Evolutionary conservation across 352 stramenopile species (phyloP), one percentile per base, ranked within the genome.

Genomic region (Phytopythium aichiense): DNA sequence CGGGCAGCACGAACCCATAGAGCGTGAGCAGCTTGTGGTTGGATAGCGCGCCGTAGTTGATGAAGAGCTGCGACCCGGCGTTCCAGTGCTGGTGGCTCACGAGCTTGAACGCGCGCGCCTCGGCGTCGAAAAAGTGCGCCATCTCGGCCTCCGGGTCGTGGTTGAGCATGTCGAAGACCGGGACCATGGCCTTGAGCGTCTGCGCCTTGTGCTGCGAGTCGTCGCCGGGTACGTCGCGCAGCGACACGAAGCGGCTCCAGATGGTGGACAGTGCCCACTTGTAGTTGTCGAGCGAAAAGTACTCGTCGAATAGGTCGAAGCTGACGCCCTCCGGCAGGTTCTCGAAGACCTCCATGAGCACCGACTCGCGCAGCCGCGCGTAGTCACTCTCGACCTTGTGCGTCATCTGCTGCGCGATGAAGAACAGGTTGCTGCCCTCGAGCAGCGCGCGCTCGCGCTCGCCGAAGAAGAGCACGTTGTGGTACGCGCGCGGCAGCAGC

Each of bases 151-250:
- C 70, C 12, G 83, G 81, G 63, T 91, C 76, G 65, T 94, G 83
- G 67, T 94, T 94, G 54, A 94, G 70, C 83, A 94, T 92, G 67
- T 94, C 85, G 46, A 94, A 94, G 28, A 94, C 85, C 0, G 85
- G 85, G 12, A 89, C 78, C 85, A 94, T 94, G 5, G 79, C 82
- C 65, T 94, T 94, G 56, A 88, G 70, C 23, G 64, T 65, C 55
- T 72, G 60, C 38, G 77, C 78, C 20, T 61, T 54, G n/a, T 58
- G 58, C 46, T 72, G 60, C 38, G 77, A 53, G 40, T 67, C 61
- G 59, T 55, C 65, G 23, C 67, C 42, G 23, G 71, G 62, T 6
- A 71, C 59, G 18, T 71, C 61, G 6, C 67, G 58, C 37, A 94
- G 49, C 37, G 85, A 91, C 42, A 94, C 85, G 33, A 92, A 92